These are phyloP conservation scores for Colletotrichum caudatum DNA, from an alignment of 2,329 filamentous ascomycete species.

Conservation along the genomic window DNA sequence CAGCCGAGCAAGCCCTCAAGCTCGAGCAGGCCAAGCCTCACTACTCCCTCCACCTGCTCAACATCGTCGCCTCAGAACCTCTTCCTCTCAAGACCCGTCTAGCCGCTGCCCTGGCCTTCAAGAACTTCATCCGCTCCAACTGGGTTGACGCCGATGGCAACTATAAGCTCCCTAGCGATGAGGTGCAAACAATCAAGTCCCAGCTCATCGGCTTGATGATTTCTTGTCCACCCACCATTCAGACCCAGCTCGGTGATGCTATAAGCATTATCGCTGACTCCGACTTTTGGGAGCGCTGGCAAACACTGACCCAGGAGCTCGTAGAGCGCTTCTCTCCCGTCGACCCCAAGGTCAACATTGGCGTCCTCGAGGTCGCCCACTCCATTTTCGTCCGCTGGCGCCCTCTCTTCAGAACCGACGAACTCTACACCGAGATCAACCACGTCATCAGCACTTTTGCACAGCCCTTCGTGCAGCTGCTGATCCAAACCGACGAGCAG, in stretches of 20 bases:
- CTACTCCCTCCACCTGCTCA: slow-evolving; percentile 89
- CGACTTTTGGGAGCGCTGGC: slow-evolving; percentile 96
- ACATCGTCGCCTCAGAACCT: slow-evolving; percentile 84
- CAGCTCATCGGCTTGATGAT: slow-evolving; percentile 98
- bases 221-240: slow-evolving; percentile 85
- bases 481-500: slow-evolving; percentile 77
- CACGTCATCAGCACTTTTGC: slow-evolving; percentile 92
- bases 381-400: slow-evolving; percentile 98
- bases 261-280: slow-evolving; percentile 98
- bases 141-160: slow-evolving; percentile 96
- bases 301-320: slow-evolving; percentile 93
- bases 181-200: slow-evolving; percentile 91
- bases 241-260: slow-evolving; percentile 94
- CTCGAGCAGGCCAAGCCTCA: slow-evolving; percentile 84
- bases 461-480: slow-evolving; percentile 82
- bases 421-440: slow-evolving; percentile 94
- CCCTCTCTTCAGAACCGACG: slow-evolving; percentile 92
- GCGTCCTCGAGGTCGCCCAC: slow-evolving; percentile 95
- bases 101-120: slow-evolving; percentile 92
- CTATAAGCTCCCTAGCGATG: slow-evolving; percentile 85
- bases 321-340: slow-evolving; percentile 86
- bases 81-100: slow-evolving; percentile 84
- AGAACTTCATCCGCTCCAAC: slow-evolving; percentile 96
- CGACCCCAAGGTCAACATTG: slow-evolving; percentile 88
- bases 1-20: slow-evolving; percentile 86